Percentiles rank a stretch among this genome's conserved stretches.
phyloP scores from a whole-genome alignment of 495 filamentous ascomycete genomes.

The Penicillium bialowiezense region DNA sequence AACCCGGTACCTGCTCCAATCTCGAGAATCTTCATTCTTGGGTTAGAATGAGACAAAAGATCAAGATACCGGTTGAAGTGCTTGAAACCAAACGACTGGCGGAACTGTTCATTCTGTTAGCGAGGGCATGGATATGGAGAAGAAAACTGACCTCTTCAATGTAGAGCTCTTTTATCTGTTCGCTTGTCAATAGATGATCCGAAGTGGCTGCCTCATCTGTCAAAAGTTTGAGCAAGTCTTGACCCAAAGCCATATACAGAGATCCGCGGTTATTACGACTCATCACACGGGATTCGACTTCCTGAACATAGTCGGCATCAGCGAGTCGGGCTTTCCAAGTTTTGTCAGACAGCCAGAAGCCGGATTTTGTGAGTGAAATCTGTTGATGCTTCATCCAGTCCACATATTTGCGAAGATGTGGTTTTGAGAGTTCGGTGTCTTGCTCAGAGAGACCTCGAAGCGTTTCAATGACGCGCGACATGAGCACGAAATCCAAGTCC shows the following conservation, averaged over 20 bases:
- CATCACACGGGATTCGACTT: not conserved
- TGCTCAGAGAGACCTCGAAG: not conserved
- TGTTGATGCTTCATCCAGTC: not conserved
- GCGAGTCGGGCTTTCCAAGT: not conserved
- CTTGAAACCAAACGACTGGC: not conserved
- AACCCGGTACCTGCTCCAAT: constrained; percentile 35
- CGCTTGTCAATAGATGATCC: not conserved
- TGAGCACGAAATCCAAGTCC: not conserved
- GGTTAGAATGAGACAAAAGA: constrained; percentile 4
- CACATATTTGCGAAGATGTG: not conserved
- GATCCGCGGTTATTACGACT: not conserved
- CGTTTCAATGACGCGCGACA: not conserved
- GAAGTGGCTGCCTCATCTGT: not conserved
- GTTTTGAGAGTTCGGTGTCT: not conserved
- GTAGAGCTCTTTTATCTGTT: not conserved
- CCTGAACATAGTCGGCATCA: not conserved
- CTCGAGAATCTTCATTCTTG: constrained; percentile 17
- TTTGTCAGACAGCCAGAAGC: not conserved
- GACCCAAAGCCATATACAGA: not conserved
- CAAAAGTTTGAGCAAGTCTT: not conserved
- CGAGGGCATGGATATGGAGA: not conserved
- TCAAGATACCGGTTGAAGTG: not conserved
- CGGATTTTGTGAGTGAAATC: not conserved
- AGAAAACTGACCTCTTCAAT: not conserved
- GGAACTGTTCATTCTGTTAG: not conserved